phyloP scores from a whole-genome alignment of 2,329 filamentous ascomycete species.

The Colletotrichum sp. region DNA sequence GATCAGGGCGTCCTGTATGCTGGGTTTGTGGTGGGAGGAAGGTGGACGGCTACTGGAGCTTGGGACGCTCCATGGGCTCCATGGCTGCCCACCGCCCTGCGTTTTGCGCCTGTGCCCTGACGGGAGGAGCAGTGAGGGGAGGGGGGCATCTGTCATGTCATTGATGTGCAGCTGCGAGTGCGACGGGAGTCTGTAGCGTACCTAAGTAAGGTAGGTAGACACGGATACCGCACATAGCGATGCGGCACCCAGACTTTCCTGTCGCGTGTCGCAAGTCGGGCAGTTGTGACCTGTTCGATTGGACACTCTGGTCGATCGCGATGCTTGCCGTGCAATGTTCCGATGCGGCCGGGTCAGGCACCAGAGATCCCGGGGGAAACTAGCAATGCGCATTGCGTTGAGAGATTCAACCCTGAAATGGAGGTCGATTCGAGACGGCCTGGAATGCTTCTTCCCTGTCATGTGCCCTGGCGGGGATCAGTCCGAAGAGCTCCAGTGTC shows the following conservation, averaged over 20 bases:
- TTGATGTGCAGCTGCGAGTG: slow-evolving; percentile 16
- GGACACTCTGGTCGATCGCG: neutral
- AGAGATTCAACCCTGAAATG: slow-evolving; percentile 18
- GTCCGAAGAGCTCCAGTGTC: slow-evolving; percentile 4
- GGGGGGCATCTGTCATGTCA: slow-evolving; percentile 8
- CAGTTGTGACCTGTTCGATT: neutral
- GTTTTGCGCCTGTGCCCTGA: neutral
- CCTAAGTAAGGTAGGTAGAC: neutral
- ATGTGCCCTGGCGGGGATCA: neutral
- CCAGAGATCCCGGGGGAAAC: slow-evolving; percentile 5
- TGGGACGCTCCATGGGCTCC: slow-evolving; percentile 10
- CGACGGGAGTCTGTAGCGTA: neutral
- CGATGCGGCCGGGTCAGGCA: slow-evolving; percentile 6
- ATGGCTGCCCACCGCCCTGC: neutral
- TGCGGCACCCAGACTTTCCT: neutral
- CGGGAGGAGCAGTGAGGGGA: neutral
- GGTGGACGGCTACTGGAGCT: slow-evolving; percentile 1
- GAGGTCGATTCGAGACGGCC: slow-evolving; percentile 14
- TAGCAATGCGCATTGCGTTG: slow-evolving; percentile 15
- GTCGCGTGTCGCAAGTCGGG: slow-evolving; percentile 7
- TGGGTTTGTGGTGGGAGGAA: neutral
- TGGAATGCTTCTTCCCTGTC: slow-evolving; percentile 19
- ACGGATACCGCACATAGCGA: neutral
- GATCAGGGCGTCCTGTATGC: neutral
- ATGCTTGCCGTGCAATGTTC: neutral